Evolutionary conservation across 140 eudicot species (phyloP).

Genomic region (Anethum foeniculum): DNA sequence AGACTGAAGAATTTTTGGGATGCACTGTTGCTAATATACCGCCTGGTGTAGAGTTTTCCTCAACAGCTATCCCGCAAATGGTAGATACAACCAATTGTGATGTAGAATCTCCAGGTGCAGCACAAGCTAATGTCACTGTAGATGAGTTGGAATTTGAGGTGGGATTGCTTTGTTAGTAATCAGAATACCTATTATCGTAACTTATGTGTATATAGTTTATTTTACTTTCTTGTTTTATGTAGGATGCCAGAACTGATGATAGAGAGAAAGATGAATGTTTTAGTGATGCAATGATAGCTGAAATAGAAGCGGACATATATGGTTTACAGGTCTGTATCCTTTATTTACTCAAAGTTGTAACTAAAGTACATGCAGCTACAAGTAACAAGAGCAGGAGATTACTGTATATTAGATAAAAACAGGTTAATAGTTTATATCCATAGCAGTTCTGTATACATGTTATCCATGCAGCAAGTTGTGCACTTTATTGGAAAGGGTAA

Average conservation of each 20-base stretch:
- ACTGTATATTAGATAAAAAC: background rate
- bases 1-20: conserved; percentile 17
- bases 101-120: conserved; percentile 19
- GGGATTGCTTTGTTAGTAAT: conserved; percentile 17
- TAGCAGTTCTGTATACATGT: conserved; percentile 1
- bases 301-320: conserved; percentile 71
- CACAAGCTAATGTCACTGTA: conserved; percentile 26
- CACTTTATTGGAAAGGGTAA: background rate
- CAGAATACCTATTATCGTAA: conserved; percentile 2
- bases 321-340: conserved; percentile 55
- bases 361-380: background rate
- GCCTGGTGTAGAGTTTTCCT: conserved; percentile 10
- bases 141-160: conserved; percentile 43
- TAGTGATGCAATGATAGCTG: conserved; percentile 80
- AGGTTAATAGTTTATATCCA: background rate
- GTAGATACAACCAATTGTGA: conserved; percentile 26
- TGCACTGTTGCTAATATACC: conserved; percentile 15
- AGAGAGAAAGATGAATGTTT: conserved; percentile 35
- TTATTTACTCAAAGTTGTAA: background rate
- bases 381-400: background rate
- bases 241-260: conserved; percentile 39
- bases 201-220: conserved; percentile 11
- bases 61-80: conserved; percentile 10
- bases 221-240: conserved; percentile 24
- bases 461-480: background rate